phyloP scores from a whole-genome alignment of 139 green algal genomes.

The Pseudopediastrum boryanum region DNA sequence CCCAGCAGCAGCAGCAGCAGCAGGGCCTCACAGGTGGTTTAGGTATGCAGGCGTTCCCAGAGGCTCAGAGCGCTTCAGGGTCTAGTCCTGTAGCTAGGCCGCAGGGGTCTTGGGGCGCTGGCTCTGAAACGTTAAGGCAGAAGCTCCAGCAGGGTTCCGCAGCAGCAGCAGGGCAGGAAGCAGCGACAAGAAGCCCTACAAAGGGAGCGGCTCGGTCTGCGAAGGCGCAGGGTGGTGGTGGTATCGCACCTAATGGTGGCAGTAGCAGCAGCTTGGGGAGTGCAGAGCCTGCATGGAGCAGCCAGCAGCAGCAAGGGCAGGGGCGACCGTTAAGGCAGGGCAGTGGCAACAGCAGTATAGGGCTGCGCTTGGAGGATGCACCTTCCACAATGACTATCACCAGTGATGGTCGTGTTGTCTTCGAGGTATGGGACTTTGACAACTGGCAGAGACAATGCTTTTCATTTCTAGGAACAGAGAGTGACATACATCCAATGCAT shows the following conservation, averaged over 20 bases:
- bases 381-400: constrained; percentile 26
- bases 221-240: constrained; percentile 1
- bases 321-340: neutral
- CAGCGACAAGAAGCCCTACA: neutral
- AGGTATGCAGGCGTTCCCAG: neutral
- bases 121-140: neutral
- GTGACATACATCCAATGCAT: too few relatives aligned
- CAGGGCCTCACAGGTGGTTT: neutral
- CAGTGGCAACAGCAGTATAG: constrained; percentile 4
- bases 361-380: neutral
- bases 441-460: neutral
- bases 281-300: neutral
- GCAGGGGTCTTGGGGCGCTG: constrained; percentile 25
- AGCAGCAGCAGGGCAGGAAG: constrained; percentile 16
- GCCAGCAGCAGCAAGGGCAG: neutral
- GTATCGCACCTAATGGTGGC: neutral
- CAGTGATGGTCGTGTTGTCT: constrained; percentile 22
- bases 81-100: constrained; percentile 1
- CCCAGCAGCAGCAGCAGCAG: constrained; percentile 3
- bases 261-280: constrained; percentile 17
- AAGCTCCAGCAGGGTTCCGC: constrained; percentile 32
- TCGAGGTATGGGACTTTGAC: constrained; percentile 15
- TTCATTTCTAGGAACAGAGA: too few relatives aligned
- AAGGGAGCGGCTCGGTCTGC: neutral
- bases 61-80: too few relatives aligned